Evolutionary conservation across 2,329 filamentous ascomycete genomes (phyloP), one percentile per base, ranked within the genome.

Genomic region (Aspergillus bombycis): DNA sequence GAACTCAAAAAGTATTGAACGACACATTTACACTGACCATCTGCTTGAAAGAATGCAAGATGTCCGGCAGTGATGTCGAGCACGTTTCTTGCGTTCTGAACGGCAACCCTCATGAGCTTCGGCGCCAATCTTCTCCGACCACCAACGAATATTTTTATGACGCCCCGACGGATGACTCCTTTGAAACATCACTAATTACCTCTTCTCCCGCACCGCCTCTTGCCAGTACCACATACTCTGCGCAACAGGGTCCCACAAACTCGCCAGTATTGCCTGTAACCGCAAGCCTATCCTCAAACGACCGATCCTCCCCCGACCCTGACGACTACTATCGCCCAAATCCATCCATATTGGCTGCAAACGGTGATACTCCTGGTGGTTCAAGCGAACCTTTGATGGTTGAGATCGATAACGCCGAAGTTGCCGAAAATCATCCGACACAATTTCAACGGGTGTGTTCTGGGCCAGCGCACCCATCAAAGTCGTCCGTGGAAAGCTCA

Each of bases 261-360:
- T 65, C 62, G 59, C 65, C 64, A 67, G 62, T 58, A 65, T 67
- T 63, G 58, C 67, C 65, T 52, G 56, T 52, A 68, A 65, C 65
- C 60, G 59, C 67, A 52, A 63, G 53, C 54, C 56, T 63, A 58
- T 34, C 60, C 63, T 65, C 62, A 64, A 69, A 68, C 68, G 62
- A 62, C 53, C 70, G 68, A 61, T 65, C 70, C 19, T 79, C 77
- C 30, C 75, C 78, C 52, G 80, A 83, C 68, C 83, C 83, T 43
- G 81, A 82, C 74, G 82, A 84, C 23, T 85, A 82, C 73, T 85
- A 85, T 70, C 79, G 82, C 68, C 77, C 79, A 52, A 81, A 81
- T 71, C 75, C 74, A 59, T 72, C 78, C 60, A 72, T 74, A 41
- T 75, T 78, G 60, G 70, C 68, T 58, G 58, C 65, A 57, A 68